These are phyloP conservation scores for Xylaria sp. DNA, from an alignment of 2,329 filamentous ascomycete species.

Conservation along the genomic window DNA sequence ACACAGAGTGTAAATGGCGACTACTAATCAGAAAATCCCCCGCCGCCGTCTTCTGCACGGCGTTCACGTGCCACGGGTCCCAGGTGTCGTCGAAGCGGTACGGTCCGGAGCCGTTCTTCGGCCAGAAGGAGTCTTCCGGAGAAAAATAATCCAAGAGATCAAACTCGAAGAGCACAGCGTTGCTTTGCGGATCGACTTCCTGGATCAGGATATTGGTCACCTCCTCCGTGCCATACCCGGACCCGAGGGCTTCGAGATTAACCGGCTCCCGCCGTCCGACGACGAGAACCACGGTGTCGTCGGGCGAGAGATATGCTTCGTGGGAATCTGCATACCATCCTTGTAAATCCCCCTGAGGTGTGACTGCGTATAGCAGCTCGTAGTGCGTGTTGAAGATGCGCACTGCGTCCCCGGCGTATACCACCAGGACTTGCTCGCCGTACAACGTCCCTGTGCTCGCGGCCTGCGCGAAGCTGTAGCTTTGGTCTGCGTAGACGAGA, in stretches of 20 bases:
- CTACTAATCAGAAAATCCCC: conserved; percentile 48
- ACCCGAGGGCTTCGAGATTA: conserved; percentile 11
- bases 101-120: conserved; percentile 21
- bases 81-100: conserved; percentile 28
- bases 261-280: not conserved
- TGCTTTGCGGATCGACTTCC: conserved; percentile 22
- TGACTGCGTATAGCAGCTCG: conserved; percentile 18
- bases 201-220: conserved; percentile 13
- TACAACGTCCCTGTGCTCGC: conserved; percentile 9
- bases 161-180: conserved; percentile 22
- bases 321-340: conserved; percentile 10
- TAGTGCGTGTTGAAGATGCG: conserved; percentile 26
- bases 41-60: conserved; percentile 42
- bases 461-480: conserved; percentile 12
- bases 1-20: conserved; percentile 41
- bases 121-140: conserved; percentile 22
- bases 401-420: conserved; percentile 29
- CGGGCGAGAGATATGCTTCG: conserved; percentile 17
- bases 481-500: conserved; percentile 35
- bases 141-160: conserved; percentile 13
- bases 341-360: conserved; percentile 16
- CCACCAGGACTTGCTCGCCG: conserved; percentile 26
- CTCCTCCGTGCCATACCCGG: not conserved
- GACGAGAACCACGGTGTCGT: conserved; percentile 19
- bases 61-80: conserved; percentile 50